Base-by-base conservation (phyloP, 2,329 filamentous ascomycete species). In the Trichoderma sp. region DNA sequence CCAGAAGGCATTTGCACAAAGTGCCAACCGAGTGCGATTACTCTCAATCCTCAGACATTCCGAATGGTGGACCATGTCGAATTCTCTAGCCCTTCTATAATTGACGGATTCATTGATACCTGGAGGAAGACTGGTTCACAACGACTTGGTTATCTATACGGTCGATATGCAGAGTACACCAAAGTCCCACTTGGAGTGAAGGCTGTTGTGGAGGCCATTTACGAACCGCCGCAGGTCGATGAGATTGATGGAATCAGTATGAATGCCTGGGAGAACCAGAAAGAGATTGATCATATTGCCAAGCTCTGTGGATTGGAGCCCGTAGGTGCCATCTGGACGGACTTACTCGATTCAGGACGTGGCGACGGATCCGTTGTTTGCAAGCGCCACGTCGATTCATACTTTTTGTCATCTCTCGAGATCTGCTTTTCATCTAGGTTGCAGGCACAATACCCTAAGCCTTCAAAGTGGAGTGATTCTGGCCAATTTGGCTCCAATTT, bases 1-100 rank as follows among this genome's bases (percentile, higher is more conserved):
- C 96, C 96, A 3, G 94, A 96, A 75, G 96, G 96, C 19, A 98
- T 99, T 73, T 99, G 96, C 83, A 96, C 93, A 70, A 99, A 98
- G 79, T 99, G 96, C 75, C 96, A 99, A 77, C 96, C 96, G 8
- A 97, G 95, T 72, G 95, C 96, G 68, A 99, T 99, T 77, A 97
- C 93, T 13, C 83, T 99, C 65, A 94, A 98, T 77, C 93, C 94
- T 5, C 96, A 99, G 79, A 86, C 91, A 24, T 99, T 95, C 79
- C 93, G 96, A 63, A 97, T 96, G 92, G 94, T 99, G 4, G 96
- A 99, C 76, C 96, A 99, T 79, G 96, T 99, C 72, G 96, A 99
- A 80, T 98, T 99, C 77, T 90, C 95, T 1, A 91, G 92, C 1
- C 90, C 93, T 3, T 86, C 89, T 66, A 88, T 98, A 40, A 92